A percentile compares a stretch with the other conserved stretches of the same genome.
These are phyloP conservation scores for Eleusine coracana DNA, from an alignment of 176 grass and related monocot genomes.

Conservation along the genomic window DNA sequence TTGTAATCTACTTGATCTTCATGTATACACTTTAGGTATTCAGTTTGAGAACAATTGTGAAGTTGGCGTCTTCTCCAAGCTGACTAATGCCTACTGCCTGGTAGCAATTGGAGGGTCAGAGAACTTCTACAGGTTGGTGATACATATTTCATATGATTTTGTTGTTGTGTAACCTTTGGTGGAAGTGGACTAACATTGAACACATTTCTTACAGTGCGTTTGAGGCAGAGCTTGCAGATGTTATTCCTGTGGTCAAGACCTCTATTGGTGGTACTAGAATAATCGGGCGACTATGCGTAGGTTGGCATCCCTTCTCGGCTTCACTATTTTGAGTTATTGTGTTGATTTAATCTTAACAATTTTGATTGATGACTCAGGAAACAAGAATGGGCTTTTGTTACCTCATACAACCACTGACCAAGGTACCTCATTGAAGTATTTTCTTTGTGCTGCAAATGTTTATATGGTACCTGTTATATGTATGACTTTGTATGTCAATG, in stretches of 20 bases:
- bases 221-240: constrained; percentile 84
- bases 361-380: constrained; percentile 52
- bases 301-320: constrained; percentile 41
- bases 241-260: constrained; percentile 94
- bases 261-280: constrained; percentile 90
- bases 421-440: constrained; percentile 51
- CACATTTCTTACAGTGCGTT: constrained; percentile 53
- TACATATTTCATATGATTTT: too few relatives aligned
- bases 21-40: constrained; percentile 52
- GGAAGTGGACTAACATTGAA: too few relatives aligned
- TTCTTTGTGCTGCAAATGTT: background rate
- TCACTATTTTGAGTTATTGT: too few relatives aligned
- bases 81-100: constrained; percentile 95
- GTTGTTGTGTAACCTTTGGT: background rate
- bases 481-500: too few relatives aligned
- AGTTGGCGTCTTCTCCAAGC: constrained; percentile 92
- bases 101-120: constrained; percentile 97
- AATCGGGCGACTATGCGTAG: constrained; percentile 83
- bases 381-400: constrained; percentile 98
- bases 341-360: too few relatives aligned
- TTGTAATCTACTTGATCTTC: background rate
- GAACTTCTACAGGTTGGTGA: constrained; percentile 87
- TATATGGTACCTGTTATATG: background rate
- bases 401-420: constrained; percentile 98
- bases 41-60: constrained; percentile 97